phyloP scores from a whole-genome alignment of 352 stramenopile genomes.

The Thraustochytrium striatum region DNA sequence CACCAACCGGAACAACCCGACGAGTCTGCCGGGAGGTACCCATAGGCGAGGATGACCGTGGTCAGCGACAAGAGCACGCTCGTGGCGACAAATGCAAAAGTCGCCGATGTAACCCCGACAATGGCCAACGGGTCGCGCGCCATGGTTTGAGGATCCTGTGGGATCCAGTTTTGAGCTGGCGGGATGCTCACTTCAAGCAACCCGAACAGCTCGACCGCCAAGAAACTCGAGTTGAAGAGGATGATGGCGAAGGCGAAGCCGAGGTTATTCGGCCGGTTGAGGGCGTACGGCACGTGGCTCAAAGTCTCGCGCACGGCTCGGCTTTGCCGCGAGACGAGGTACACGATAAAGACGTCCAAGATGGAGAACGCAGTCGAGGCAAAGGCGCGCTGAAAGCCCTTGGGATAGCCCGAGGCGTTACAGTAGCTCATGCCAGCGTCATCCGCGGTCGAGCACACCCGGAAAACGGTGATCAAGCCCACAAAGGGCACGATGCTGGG shows the following conservation, averaged over 20 bases:
- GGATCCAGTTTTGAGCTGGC: not conserved
- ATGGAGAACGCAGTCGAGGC: not conserved
- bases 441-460: conserved; percentile 10
- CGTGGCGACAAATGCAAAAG: not conserved
- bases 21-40: conserved; percentile 19
- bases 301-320: not conserved
- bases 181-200: conserved; percentile 5
- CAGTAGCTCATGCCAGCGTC: not conserved
- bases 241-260: conserved; percentile 7
- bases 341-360: not conserved
- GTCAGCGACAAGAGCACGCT: not conserved
- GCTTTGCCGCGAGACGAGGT: not conserved
- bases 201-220: not conserved
- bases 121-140: not conserved
- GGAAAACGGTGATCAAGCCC: conserved; percentile 16
- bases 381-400: not conserved
- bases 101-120: not conserved
- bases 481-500: conserved; percentile 21
- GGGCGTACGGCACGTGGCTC: conserved; percentile 5
- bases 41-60: conserved; percentile 17
- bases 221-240: not conserved
- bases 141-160: not conserved
- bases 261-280: conserved; percentile 37
- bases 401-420: not conserved
- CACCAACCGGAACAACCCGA: not conserved